Percentiles rank a stretch among this genome's conserved stretches.
phyloP scores from a whole-genome alignment of 306 rosid species.

The Fragaria nilgerrensis region DNA sequence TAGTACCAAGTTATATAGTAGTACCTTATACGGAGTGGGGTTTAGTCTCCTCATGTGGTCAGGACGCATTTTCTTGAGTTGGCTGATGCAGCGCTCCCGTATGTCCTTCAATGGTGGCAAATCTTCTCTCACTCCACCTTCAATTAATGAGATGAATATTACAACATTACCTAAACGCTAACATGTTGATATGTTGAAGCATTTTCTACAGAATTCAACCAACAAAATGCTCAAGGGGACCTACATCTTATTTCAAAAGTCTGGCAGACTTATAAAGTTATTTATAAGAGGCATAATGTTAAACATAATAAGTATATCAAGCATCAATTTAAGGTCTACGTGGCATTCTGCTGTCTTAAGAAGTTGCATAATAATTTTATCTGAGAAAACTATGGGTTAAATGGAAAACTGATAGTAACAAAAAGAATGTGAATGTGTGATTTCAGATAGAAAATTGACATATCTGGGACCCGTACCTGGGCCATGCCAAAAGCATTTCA shows the following conservation, averaged over 20 bases:
- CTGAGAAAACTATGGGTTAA: background rate
- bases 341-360: background rate
- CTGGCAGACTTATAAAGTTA: background rate
- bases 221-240: background rate
- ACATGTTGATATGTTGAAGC: background rate
- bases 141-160: conserved; percentile 19
- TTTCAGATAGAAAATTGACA: background rate
- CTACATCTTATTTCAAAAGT: background rate
- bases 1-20: background rate
- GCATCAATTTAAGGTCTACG: background rate
- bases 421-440: background rate
- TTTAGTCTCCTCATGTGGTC: conserved; percentile 98
- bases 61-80: conserved; percentile 85
- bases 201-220: background rate
- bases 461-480: conserved; percentile 49
- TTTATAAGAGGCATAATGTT: background rate
- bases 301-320: background rate
- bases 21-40: conserved; percentile 96
- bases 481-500: conserved; percentile 89
- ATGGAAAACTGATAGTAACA: background rate
- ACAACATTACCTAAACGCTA: background rate
- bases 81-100: conserved; percentile 74
- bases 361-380: background rate
- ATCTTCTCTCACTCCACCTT: conserved; percentile 56
- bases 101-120: conserved; percentile 70